Evolutionary conservation across 225 moss, liverwort and hornwort species (phyloP).

Genomic region (Pleurozium schreberi): DNA sequence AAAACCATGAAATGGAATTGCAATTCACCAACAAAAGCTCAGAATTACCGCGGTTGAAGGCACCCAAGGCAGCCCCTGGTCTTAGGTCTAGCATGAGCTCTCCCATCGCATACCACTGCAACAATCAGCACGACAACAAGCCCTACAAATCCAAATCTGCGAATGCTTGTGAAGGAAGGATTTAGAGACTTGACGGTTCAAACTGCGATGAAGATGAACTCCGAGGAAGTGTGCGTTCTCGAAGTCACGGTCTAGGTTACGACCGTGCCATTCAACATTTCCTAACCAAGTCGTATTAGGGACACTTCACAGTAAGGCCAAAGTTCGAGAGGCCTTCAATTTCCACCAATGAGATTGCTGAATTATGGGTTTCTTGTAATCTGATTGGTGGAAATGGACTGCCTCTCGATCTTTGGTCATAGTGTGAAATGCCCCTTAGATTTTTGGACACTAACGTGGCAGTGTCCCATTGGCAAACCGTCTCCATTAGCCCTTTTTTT

Average conservation of each 20-base stretch:
- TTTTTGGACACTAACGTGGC: too few relatives aligned
- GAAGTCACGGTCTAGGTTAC: background rate
- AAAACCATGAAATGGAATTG: background rate
- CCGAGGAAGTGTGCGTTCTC: background rate
- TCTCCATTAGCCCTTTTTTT: too few relatives aligned
- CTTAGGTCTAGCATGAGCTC: constrained; percentile 49
- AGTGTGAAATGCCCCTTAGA: too few relatives aligned
- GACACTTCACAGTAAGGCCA: too few relatives aligned
- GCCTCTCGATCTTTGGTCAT: too few relatives aligned
- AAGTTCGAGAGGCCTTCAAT: too few relatives aligned
- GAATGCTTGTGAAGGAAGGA: background rate
- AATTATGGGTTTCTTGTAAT: too few relatives aligned
- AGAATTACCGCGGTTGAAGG: constrained; percentile 41
- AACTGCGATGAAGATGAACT: background rate
- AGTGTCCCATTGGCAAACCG: too few relatives aligned
- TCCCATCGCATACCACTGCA: constrained; percentile 25
- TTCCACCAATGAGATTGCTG: too few relatives aligned
- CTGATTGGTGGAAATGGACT: too few relatives aligned
- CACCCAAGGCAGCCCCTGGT: constrained; percentile 49
- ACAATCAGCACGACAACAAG: background rate
- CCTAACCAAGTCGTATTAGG: too few relatives aligned
- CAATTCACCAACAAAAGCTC: background rate
- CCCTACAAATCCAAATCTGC: background rate
- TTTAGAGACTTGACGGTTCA: background rate
- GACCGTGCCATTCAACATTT: too few relatives aligned